phyloP scores from a whole-genome alignment of 1,284 basidiomycete species.

The Puccinia hordei region DNA sequence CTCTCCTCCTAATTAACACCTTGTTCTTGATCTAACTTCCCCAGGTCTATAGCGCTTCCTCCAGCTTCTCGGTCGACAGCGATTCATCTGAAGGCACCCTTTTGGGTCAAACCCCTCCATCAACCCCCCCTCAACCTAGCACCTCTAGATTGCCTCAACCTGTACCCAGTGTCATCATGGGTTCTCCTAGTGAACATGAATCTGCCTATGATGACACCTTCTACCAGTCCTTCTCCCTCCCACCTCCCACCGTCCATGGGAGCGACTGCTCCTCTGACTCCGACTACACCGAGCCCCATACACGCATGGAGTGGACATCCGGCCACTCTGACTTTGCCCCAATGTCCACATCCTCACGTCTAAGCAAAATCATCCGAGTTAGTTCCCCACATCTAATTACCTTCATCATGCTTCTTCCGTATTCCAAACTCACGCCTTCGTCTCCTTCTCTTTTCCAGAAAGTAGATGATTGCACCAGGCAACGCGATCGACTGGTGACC shows the following conservation, averaged over 20 bases:
- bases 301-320: conserved; percentile 32
- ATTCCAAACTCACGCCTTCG: not conserved
- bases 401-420: not conserved
- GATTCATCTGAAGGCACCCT: conserved; percentile 4
- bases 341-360: conserved; percentile 26
- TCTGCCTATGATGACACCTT: conserved; percentile 46
- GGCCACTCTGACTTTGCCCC: not conserved
- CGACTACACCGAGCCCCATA: not conserved
- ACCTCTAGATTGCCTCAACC: not conserved
- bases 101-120: not conserved
- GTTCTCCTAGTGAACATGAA: conserved; percentile 34
- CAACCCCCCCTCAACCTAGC: not conserved
- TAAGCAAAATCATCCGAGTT: conserved; percentile 36
- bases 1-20: not conserved
- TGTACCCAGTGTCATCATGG: conserved; percentile 22
- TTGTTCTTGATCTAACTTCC: not conserved
- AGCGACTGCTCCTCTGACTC: conserved; percentile 30
- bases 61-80: conserved; percentile 12
- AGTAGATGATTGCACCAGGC: conserved; percentile 26
- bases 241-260: conserved; percentile 23
- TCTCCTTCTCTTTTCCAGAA: conserved; percentile 20
- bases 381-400: not conserved
- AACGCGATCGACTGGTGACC: conserved; percentile 15
- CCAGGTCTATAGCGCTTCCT: conserved; percentile 29
- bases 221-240: conserved; percentile 7